A percentile compares a stretch with the other conserved stretches of the same genome.
These are phyloP conservation scores for Debaryomycetaceae sp. DNA, from an alignment of 1,139 yeast genomes.

Conservation along the genomic window DNA sequence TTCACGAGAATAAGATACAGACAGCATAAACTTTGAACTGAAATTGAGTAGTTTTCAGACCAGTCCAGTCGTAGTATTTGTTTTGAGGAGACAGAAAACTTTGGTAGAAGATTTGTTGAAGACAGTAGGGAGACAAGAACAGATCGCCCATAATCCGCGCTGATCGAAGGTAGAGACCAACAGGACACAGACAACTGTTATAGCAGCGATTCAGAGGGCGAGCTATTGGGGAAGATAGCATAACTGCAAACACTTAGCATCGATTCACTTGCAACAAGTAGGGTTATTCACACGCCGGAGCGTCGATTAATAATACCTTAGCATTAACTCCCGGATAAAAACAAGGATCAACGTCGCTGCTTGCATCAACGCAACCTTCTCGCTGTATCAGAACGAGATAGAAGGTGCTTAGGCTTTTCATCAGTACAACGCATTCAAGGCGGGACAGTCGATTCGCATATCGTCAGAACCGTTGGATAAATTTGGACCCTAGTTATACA, in stretches of 20 bases:
- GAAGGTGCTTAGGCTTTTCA: too few relatives aligned
- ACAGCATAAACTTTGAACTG: not conserved
- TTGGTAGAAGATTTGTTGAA: not conserved
- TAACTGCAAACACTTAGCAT: not conserved
- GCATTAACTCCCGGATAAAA: not conserved
- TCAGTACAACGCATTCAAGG: too few relatives aligned
- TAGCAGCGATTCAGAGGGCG: not conserved
- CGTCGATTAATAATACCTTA: not conserved
- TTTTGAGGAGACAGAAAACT: not conserved
- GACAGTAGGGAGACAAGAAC: not conserved
- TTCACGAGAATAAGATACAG: not conserved
- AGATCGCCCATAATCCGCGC: not conserved
- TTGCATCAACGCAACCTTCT: too few relatives aligned
- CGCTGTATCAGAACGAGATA: too few relatives aligned
- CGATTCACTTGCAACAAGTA: not conserved
- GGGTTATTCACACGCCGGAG: not conserved
- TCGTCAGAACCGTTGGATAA: too few relatives aligned
- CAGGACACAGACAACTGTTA: not conserved
- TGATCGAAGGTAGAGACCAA: not conserved
- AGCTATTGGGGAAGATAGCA: not conserved
- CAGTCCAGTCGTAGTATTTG: not conserved
- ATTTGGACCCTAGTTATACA: not conserved
- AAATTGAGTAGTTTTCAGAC: not conserved
- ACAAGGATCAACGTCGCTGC: too few relatives aligned
- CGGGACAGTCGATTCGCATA: too few relatives aligned